Evolutionary conservation across 106 monocot species (phyloP), one percentile per base, ranked within the genome.

Genomic region (Apostasia shenzhenica): DNA sequence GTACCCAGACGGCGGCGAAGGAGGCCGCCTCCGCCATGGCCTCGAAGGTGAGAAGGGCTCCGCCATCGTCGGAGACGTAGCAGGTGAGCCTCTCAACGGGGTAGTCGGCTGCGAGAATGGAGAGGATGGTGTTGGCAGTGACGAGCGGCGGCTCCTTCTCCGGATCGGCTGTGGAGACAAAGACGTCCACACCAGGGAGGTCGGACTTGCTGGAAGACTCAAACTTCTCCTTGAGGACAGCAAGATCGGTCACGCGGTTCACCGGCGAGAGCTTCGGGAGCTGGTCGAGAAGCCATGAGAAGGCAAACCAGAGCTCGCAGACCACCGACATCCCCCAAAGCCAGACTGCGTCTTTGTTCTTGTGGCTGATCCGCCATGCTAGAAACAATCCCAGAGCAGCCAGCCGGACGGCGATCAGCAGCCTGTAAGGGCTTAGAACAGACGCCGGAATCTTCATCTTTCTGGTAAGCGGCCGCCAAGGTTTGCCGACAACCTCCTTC

Each of bases 221-320:
- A 73, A 90, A 90, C 50, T 90, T 90, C 38, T 90, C 90, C 69
- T 81, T 83, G 1, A 90, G 59, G 45, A 90, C 83, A 3, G 75
- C 69, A 26, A 90, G 81, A 14, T 90, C 90, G 10, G 90, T 86
- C 49, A 83, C 78, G 54, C 90, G 86, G 63, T 90, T 88, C 11
- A 95, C 71, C 39, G 95, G 95, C 59, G 76, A 89, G 8, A 95
- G 84, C 42, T 95, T 95, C 3, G 95, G 95, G 11, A 95, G 86
- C 63, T 82, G 81, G 50, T 81, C 86, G 13, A 88, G 56, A 2
- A 82, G 69, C 84, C 84, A 93, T n/a, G 90, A 90, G 66, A 90
- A 83, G 39, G 78, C 83, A 62, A 90, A 90, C 90, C 90, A 90
- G 1, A 86, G 53, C 81, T 90, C 90, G 62, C 90, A 90, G 11